These are phyloP conservation scores for Allium sativum DNA, from an alignment of 106 monocot genomes.

Conservation along the genomic window DNA sequence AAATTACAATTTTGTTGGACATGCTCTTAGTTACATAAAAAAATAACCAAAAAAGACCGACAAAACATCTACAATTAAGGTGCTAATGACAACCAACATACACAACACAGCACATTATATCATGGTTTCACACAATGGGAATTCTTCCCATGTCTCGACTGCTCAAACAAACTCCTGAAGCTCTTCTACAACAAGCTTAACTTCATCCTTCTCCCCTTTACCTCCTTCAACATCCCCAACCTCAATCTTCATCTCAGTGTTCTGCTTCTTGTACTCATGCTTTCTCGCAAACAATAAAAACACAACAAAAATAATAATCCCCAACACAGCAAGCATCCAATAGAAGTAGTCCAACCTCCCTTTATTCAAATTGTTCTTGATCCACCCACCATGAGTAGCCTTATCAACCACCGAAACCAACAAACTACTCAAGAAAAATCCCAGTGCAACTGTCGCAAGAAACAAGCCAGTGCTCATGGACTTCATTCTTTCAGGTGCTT, in stretches of 20 bases:
- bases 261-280: conserved; percentile 1
- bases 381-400: conserved; percentile 40
- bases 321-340: conserved; percentile 61
- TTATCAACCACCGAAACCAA: conserved; percentile 43
- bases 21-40: too few relatives aligned
- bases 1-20: too few relatives aligned
- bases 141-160: too few relatives aligned
- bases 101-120: too few relatives aligned
- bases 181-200: neutral
- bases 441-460: conserved; percentile 47
- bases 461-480: conserved; percentile 79
- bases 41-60: too few relatives aligned
- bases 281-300: conserved; percentile 37
- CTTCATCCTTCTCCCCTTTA: neutral
- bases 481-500: conserved; percentile 69
- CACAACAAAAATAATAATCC: conserved; percentile 41
- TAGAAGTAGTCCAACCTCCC: conserved; percentile 84
- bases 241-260: neutral
- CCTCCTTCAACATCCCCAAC: neutral
- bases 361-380: conserved; percentile 52
- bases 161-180: conserved; percentile 2
- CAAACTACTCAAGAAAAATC: conserved; percentile 72
- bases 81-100: too few relatives aligned
- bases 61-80: too few relatives aligned
- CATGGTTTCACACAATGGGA: too few relatives aligned